Evolutionary conservation across 129 eudicot genomes (phyloP).

Genomic region (Solidago caesia): DNA sequence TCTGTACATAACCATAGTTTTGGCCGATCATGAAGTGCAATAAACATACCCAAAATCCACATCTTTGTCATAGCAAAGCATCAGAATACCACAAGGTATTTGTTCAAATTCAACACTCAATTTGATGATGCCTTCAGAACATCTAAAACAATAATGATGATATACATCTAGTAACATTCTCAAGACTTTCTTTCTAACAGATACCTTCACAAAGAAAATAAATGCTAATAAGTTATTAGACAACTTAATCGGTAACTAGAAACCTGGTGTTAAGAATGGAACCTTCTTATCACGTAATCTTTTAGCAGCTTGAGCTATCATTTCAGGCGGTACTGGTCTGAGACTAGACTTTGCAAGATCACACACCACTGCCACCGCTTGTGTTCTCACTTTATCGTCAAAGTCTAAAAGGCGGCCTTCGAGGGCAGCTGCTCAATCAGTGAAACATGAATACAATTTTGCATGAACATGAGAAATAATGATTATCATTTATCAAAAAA

Average conservation of each 20-base stretch:
- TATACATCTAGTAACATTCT: conserved; percentile 77
- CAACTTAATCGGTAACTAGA: conserved; percentile 9
- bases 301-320: conserved; percentile 72
- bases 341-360: conserved; percentile 66
- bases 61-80: conserved; percentile 87
- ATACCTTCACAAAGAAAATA: conserved; percentile 45
- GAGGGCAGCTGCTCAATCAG: conserved; percentile 68
- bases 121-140: conserved; percentile 51
- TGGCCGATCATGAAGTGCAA: conserved; percentile 15
- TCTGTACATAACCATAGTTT: conserved; percentile 8
- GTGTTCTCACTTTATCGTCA: conserved; percentile 87
- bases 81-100: conserved; percentile 77
- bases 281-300: conserved; percentile 98
- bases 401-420: conserved; percentile 79
- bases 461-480: background rate
- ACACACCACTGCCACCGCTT: conserved; percentile 73
- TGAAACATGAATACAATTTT: background rate
- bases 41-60: conserved; percentile 69
- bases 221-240: conserved; percentile 16
- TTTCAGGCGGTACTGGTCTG: conserved; percentile 44
- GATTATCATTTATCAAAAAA: conserved; percentile 4
- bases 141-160: conserved; percentile 72
- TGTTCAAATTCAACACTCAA: conserved; percentile 63
- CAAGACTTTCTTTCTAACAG: conserved; percentile 72
- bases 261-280: conserved; percentile 9